Conservation (phyloP, 1,284 basidiomycete genomes). For the Leccinum pachyderme region DNA sequence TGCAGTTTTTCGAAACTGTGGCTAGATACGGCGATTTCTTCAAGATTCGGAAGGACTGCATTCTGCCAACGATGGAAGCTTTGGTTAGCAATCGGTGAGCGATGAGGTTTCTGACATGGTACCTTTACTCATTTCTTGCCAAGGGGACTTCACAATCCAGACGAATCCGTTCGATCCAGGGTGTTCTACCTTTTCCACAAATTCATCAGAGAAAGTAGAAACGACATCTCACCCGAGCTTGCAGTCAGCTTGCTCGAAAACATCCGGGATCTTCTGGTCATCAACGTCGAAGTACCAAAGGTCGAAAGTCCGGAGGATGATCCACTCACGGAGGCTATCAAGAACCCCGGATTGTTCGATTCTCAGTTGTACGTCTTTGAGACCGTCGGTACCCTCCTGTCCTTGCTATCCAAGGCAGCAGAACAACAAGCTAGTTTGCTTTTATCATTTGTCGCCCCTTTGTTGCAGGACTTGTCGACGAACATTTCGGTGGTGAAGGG, state of each 20-base stretch:
- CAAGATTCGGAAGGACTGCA: conserved; percentile 85
- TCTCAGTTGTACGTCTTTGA: conserved; percentile 97
- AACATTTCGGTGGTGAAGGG: conserved; percentile 62
- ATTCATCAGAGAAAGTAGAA: conserved; percentile 85
- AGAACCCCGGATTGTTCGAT: conserved; percentile 75
- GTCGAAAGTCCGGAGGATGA: conserved; percentile 64
- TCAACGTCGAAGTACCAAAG: conserved; percentile 66
- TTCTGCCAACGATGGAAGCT: conserved; percentile 83
- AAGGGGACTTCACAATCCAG: conserved; percentile 87
- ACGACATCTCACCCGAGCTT: conserved; percentile 77
- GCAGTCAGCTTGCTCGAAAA: conserved; percentile 71
- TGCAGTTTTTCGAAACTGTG: conserved; percentile 93
- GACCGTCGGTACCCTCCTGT: conserved; percentile 83
- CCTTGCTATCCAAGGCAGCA: conserved; percentile 66
- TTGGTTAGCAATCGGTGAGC: conserved; percentile 83
- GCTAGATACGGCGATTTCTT: conserved; percentile 96
- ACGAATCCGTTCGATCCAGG: conserved; percentile 72
- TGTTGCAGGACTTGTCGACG: conserved; percentile 74
- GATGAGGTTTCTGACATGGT: neutral
- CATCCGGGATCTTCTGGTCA: conserved; percentile 69
- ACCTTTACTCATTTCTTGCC: conserved; percentile 3
- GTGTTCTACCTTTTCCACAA: conserved; percentile 92
- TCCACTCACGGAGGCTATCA: conserved; percentile 79
- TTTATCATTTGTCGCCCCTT: conserved; percentile 77
- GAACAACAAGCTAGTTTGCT: conserved; percentile 76